Conservation (phyloP, 768 basidiomycete genomes). For the Daedalea quercina region DNA sequence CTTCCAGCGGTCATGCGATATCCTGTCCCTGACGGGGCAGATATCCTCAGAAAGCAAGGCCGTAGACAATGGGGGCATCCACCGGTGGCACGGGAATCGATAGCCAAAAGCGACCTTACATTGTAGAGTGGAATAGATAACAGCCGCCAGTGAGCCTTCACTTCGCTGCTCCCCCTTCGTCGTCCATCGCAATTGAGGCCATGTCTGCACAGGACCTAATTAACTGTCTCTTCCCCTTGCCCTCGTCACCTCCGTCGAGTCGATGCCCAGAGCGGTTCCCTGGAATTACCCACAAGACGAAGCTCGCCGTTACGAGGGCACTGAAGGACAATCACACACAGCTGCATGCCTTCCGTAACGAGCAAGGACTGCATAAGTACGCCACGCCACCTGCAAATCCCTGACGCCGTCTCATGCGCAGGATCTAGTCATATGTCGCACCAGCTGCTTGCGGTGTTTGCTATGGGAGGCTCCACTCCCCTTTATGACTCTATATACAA, state of each 20-base stretch:
- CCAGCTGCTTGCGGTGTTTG: conserved; percentile 50
- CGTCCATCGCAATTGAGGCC: background rate
- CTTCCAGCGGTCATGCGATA: too few relatives aligned
- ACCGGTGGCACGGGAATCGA: too few relatives aligned
- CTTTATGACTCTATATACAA: conserved; percentile 35
- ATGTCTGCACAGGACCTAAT: conserved; percentile 13
- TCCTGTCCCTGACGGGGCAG: too few relatives aligned
- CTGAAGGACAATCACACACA: conserved; percentile 25
- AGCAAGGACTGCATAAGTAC: conserved; percentile 29
- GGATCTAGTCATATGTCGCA: conserved; percentile 46
- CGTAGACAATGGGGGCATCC: too few relatives aligned
- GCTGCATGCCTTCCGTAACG: conserved; percentile 31
- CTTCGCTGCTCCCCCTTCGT: too few relatives aligned
- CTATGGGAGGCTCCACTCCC: conserved; percentile 42
- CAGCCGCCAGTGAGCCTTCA: too few relatives aligned
- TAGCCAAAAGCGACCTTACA: too few relatives aligned
- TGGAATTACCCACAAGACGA: conserved; percentile 29
- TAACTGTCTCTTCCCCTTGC: conserved; percentile 26
- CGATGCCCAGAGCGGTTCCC: conserved; percentile 30
- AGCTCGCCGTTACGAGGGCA: conserved; percentile 10
- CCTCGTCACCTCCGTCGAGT: conserved; percentile 22
- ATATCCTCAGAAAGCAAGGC: too few relatives aligned
- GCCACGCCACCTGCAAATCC: background rate
- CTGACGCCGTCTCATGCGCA: background rate
- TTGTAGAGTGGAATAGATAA: too few relatives aligned